Evolutionary conservation across 768 basidiomycete species (phyloP), one percentile per base, ranked within the genome.

Genomic region (Collybia sordida): DNA sequence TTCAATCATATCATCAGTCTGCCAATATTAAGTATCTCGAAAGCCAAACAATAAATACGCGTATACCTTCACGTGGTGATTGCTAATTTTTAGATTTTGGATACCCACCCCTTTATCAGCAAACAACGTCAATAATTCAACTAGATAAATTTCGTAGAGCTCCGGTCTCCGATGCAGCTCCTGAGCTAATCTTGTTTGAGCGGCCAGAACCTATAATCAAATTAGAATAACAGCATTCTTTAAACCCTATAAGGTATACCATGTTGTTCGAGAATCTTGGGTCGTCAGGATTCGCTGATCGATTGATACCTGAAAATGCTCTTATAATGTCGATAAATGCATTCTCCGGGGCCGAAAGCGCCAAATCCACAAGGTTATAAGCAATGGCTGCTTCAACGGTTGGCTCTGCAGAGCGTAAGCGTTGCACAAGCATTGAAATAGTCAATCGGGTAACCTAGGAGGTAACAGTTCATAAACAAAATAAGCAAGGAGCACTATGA

Each of bases 351-450:
- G 92, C 89, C 42, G 79, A 78, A 36, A 95, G 72, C 1, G 93
- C 94, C 15, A 98, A 75, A 51, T 95, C 92, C 6, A 95, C 93
- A 11, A 98, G 76, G 61, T 93, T 95, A 62, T 89, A 88, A 2
- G 93, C 88, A 52, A 97, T 95, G 1, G 90, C 88, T 21, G 93
- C 90, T 66, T 98, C 93, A 14, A 93, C 88, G 0, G 85, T 83
- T 0, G 91, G 86, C 59, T 97, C 95, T 2, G 90, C 88, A 18
- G 83, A 82, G 21, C 90, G 82, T 18, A 96, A 72, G 5, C 93
- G 81, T 68, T 97, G 95, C 34, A 97, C 70, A 8, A 98, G 72
- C 93, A 97, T 96, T 0, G 93, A 94, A 12, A 94, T 82, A 2
- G 93, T 94, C 17, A 97, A 74, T 31, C 86, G 83, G 3, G 89